Percentiles rank a stretch among this genome's conserved stretches.
Conservation (phyloP, 192 early-diverging fungal genomes). For the Coemansia javaensis region DNA sequence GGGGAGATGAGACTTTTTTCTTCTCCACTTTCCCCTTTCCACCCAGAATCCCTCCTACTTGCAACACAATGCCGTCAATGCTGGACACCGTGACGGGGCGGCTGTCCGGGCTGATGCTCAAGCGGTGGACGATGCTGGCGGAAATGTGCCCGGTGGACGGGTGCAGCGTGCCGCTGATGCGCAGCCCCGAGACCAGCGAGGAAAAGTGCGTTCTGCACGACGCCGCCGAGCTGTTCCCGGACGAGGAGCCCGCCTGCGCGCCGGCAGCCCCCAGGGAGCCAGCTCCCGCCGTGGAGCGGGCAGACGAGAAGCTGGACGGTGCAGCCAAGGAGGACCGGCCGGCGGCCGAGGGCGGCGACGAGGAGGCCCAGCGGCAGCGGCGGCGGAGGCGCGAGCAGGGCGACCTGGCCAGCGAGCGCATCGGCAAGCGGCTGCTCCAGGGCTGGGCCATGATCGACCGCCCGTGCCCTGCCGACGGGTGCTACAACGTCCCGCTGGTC, state of each 20-base stretch:
- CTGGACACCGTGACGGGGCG: slow-evolving; percentile 35
- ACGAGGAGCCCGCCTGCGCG: no score
- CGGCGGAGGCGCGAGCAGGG: slow-evolving; percentile 23
- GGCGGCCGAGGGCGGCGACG: not conserved
- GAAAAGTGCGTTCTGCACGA: slow-evolving; percentile 47
- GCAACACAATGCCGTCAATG: slow-evolving; percentile 17
- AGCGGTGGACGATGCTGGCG: slow-evolving; percentile 46
- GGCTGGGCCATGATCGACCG: slow-evolving; percentile 44
- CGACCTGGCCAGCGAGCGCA: slow-evolving; percentile 31
- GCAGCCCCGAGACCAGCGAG: slow-evolving; percentile 19
- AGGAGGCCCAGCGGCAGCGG: not conserved
- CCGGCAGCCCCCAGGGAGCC: no score
- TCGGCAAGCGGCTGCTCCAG: slow-evolving; percentile 38
- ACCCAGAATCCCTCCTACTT: no score
- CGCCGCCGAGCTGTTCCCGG: slow-evolving; percentile 30
- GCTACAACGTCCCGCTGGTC: slow-evolving; percentile 31
- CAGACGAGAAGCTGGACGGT: slow-evolving; percentile 19
- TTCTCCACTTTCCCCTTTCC: no score
- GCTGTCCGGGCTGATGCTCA: slow-evolving; percentile 46
- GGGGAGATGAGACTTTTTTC: no score
- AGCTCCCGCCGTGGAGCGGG: no score
- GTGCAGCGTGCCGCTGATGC: slow-evolving; percentile 41
- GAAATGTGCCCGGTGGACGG: slow-evolving; percentile 23
- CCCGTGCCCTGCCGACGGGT: slow-evolving; percentile 24
- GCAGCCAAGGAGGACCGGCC: not conserved